Evolutionary conservation across 768 basidiomycete species (phyloP).

Genomic region (Suillus sp.): DNA sequence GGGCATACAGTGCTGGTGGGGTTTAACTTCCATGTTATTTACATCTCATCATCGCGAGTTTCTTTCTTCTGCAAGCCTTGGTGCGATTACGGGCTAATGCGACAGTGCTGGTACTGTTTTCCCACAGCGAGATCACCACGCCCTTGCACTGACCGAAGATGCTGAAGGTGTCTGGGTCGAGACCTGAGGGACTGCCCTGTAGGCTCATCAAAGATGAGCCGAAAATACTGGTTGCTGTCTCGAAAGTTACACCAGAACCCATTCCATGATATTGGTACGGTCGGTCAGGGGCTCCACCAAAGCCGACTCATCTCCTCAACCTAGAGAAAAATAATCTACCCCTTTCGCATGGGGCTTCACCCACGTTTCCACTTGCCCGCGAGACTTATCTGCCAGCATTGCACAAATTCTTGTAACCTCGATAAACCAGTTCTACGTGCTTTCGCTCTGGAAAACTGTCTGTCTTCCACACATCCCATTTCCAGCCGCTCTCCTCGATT

Average conservation of each 20-base stretch:
- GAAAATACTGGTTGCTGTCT: slow-evolving; percentile 27
- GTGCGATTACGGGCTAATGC: slow-evolving; percentile 1
- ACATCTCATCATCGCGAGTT: slow-evolving; percentile 25
- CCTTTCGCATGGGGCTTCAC: slow-evolving; percentile 63
- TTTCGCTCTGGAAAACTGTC: slow-evolving; percentile 73
- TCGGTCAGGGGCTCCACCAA: slow-evolving; percentile 40
- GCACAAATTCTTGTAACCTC: slow-evolving; percentile 49
- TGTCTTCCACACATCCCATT: slow-evolving; percentile 60
- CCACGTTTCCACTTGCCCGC: slow-evolving; percentile 58
- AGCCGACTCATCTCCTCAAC: slow-evolving; percentile 39
- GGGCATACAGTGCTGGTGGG: slow-evolving; percentile 41
- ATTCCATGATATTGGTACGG: slow-evolving; percentile 63
- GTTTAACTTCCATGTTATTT: slow-evolving; percentile 34
- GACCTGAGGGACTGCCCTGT: slow-evolving; percentile 22
- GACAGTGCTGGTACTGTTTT: slow-evolving; percentile 16
- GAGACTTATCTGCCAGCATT: slow-evolving; percentile 47
- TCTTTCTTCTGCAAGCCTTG: neutral
- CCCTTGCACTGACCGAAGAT: slow-evolving; percentile 14
- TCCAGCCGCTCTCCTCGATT: slow-evolving; percentile 75
- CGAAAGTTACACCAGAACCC: slow-evolving; percentile 42
- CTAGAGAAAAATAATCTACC: slow-evolving; percentile 55
- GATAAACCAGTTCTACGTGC: slow-evolving; percentile 46
- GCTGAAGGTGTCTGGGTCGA: slow-evolving; percentile 35
- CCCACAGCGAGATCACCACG: slow-evolving; percentile 24
- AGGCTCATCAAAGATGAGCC: slow-evolving; percentile 36